Conservation (phyloP, 2,329 filamentous ascomycete genomes). For the Chrysosporium queenslandicum region DNA sequence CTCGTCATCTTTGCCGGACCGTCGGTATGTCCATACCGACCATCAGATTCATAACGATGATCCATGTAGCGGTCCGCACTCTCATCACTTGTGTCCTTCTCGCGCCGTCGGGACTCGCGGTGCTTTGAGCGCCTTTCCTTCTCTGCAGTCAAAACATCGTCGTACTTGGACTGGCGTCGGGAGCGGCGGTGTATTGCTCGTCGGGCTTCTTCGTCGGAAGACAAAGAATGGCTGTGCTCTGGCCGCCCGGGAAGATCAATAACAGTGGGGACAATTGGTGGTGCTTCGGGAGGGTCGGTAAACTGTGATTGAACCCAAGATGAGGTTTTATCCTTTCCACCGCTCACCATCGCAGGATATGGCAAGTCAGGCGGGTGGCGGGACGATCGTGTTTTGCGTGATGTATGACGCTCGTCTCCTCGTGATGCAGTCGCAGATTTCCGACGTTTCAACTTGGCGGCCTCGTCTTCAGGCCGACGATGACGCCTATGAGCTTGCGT, state of each 20-base stretch:
- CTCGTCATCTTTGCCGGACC: slow-evolving; percentile 30
- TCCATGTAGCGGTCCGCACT: slow-evolving; percentile 32
- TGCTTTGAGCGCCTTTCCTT: slow-evolving; percentile 28
- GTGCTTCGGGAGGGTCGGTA: slow-evolving; percentile 40
- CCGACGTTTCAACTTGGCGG: slow-evolving; percentile 27
- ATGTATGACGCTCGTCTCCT: slow-evolving; percentile 28
- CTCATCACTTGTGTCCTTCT: slow-evolving; percentile 31
- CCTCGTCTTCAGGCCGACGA: slow-evolving; percentile 27
- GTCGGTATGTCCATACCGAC: slow-evolving; percentile 18
- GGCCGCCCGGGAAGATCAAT: slow-evolving; percentile 32
- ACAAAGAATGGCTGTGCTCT: slow-evolving; percentile 29
- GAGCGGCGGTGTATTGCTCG: slow-evolving; percentile 31
- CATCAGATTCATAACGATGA: slow-evolving; percentile 17
- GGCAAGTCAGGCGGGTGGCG: slow-evolving; percentile 18
- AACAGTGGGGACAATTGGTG: slow-evolving; percentile 38
- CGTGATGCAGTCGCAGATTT: slow-evolving; percentile 26
- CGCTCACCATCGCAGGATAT: slow-evolving; percentile 26
- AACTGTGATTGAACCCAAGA: slow-evolving; percentile 42
- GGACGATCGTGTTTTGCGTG: slow-evolving; percentile 23
- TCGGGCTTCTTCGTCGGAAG: slow-evolving; percentile 36
- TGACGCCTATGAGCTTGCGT: slow-evolving; percentile 24
- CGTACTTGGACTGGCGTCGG: slow-evolving; percentile 34
- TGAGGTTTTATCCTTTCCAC: slow-evolving; percentile 40
- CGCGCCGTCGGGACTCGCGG: slow-evolving; percentile 25
- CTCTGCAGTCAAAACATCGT: slow-evolving; percentile 33